A percentile compares a stretch with the other conserved stretches of the same genome.
phyloP scores from a whole-genome alignment of 2,329 filamentous ascomycete genomes.

The Grosmannia clavigera region DNA sequence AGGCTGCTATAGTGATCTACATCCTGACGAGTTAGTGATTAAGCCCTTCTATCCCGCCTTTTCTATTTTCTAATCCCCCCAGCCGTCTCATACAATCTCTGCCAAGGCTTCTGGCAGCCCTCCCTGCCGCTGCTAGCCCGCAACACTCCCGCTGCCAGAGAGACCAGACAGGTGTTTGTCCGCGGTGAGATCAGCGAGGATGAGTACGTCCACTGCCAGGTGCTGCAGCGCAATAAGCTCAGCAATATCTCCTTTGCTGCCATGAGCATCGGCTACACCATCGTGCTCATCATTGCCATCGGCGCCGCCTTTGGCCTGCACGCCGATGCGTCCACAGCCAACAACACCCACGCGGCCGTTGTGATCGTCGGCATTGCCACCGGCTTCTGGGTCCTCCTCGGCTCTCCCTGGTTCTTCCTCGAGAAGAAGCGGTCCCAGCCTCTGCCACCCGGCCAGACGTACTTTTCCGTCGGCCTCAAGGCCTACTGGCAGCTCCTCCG shows the following conservation, averaged over 20 bases:
- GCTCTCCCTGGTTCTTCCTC: slow-evolving; percentile 2
- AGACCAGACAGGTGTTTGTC: background rate
- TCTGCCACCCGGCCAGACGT: background rate
- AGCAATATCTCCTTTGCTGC: slow-evolving; percentile 1
- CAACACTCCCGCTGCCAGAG: background rate
- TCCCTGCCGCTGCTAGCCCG: slow-evolving; percentile 1
- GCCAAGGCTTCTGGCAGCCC: slow-evolving; percentile 1
- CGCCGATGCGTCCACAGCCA: background rate
- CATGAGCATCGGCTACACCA: slow-evolving; percentile 2
- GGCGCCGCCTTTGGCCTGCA: slow-evolving; percentile 1
- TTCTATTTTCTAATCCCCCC: background rate
- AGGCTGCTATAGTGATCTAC: background rate
- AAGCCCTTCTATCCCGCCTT: too few relatives aligned
- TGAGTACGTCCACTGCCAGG: background rate
- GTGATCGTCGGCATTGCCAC: slow-evolving; percentile 1
- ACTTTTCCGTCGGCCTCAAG: background rate
- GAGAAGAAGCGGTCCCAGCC: background rate
- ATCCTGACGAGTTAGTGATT: background rate
- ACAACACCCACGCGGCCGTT: background rate
- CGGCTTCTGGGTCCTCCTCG: slow-evolving; percentile 1
- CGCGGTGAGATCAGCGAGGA: background rate
- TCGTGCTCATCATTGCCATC: slow-evolving; percentile 1
- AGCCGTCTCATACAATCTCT: slow-evolving; percentile 1
- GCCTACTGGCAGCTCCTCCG: slow-evolving; percentile 1
- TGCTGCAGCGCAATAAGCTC: slow-evolving; percentile 1